Evolutionary conservation across 140 eudicot species (phyloP), one percentile per base, ranked within the genome.

Genomic region (Senecio squalidus): DNA sequence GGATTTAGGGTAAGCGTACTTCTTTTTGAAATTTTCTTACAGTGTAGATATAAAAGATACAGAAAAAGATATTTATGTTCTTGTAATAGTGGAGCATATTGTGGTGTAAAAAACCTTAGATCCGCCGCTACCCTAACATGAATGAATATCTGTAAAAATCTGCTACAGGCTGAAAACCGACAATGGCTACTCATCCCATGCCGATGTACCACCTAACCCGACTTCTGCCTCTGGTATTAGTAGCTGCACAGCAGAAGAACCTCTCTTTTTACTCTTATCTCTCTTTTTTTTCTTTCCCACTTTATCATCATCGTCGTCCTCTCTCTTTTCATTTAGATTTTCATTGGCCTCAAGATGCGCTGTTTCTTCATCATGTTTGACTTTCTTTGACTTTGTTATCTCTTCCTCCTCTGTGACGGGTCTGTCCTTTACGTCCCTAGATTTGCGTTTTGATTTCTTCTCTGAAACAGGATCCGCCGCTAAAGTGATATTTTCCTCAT

Each of bases 131-230:
- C n/a, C n/a, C n/a, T n/a, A 50, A 63, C 22, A 24, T 36, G 11
- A 9, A 51, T 49, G n/a, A 38, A 3, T 17, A 28, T 26, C 47
- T 55, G 46, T 47, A 55, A 55, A 52, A 33, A 48, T 7, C 47
- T 43, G 58, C 49, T 29, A 45, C 63, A 56, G 8, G 3, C 15
- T 16, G n/a, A 20, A 54, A 63, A 7, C 34, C 26, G 21, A 64
- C 25, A 6, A 40, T 17, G 38, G 60, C 53, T 68, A 68, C 9
- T 15, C 27, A 26, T 73, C 80, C 98, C 98, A 91, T 46, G 89
- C 76, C 2, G 96, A 86, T 52, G 82, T 69, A 15, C 98, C 98
- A 29, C 98, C 96, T 60, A 79, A 72, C 69, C 98, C 98, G 45
- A 91, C 79, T 72, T 91, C 86, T 45, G 74, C 61, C 31, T 51